A percentile compares a stretch with the other conserved stretches of the same genome.
These are phyloP conservation scores for Epichloe festucae DNA, from an alignment of 2,329 filamentous ascomycete species.

Conservation along the genomic window DNA sequence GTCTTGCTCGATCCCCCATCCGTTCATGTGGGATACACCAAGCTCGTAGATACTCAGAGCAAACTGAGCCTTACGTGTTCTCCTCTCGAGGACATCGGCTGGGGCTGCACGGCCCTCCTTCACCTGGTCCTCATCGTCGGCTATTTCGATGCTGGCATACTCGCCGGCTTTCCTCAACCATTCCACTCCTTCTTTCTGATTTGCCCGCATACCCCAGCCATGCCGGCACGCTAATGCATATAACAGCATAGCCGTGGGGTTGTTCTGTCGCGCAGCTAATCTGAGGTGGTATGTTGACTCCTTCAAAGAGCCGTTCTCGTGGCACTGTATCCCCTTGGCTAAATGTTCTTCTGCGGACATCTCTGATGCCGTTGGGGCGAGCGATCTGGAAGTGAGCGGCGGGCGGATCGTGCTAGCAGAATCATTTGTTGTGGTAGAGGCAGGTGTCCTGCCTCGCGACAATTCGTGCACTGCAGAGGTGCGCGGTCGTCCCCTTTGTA, in stretches of 20 bases:
- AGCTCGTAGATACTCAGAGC: constrained; percentile 93
- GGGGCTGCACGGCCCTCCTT: constrained; percentile 43
- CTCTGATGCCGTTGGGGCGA: constrained; percentile 48
- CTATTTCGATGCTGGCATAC: constrained; percentile 66
- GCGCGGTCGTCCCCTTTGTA: constrained; percentile 31
- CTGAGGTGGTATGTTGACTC: constrained; percentile 95
- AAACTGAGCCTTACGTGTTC: constrained; percentile 82
- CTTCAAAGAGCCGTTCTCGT: constrained; percentile 75
- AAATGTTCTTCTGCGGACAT: constrained; percentile 81
- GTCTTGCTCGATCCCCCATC: constrained; percentile 93
- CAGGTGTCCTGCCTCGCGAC: constrained; percentile 29
- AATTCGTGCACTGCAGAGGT: constrained; percentile 26
- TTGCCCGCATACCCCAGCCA: constrained; percentile 94
- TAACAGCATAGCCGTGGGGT: constrained; percentile 88
- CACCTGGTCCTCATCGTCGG: constrained; percentile 59
- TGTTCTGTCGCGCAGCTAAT: constrained; percentile 70
- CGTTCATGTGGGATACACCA: constrained; percentile 93
- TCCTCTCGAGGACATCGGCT: constrained; percentile 56
- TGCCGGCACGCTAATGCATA: constrained; percentile 92
- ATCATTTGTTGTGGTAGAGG: constrained; percentile 38
- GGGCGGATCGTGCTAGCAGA: constrained; percentile 38
- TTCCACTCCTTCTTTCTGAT: constrained; percentile 75
- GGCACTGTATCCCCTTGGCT: constrained; percentile 76
- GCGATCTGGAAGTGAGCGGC: constrained; percentile 27
- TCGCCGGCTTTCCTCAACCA: constrained; percentile 92